Evolutionary conservation across 1,284 basidiomycete species (phyloP), one percentile per base, ranked within the genome.

Genomic region (Apiotrichum veenhuisii): DNA sequence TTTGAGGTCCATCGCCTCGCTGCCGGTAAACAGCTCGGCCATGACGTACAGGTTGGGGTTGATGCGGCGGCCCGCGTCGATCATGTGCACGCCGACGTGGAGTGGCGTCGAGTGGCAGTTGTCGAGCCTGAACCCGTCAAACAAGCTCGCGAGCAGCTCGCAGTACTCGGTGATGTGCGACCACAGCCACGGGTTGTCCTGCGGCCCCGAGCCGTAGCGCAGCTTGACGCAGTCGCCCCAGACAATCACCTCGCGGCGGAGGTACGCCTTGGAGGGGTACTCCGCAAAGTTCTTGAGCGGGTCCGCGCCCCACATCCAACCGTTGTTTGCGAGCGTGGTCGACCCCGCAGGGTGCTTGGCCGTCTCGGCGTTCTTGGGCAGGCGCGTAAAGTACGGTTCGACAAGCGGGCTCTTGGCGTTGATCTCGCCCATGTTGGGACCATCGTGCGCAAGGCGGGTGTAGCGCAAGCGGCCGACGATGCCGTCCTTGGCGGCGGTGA

Each of bases 181-280:
- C 95, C 95, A 98, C 25, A 98, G 80, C 88, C 91, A 98, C 1
- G 93, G 92, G 72, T 94, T 97, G 64, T 88, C 87, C 3, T 82
- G 78, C 1, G 87, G 87, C 3, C 82, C 81, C 10, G 82, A 78
- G 17, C 93, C 95, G 70, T 97, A 98, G 41, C 94, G 88, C 45
- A 98, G 84, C 76, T 98, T 98, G 71, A 98, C 95, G 72, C 95
- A 98, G 76, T 98, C 96, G 42, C 87, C 87, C 95, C 95, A 98
- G 20, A 88, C 91, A 65, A 98, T 98, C 49, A 98, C 91, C 76
- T 97, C 91, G 51, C 95, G 87, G 30, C 92, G 87, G 47, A 98
- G 82, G 75, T 98, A 98, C 1, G 93, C 89, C 73, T 95, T 95
- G n/a, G 94, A 98, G 1, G 89, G 88, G 48, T 85, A 84, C n/a